Base-by-base conservation (phyloP, 2,329 filamentous ascomycete species). In the Coleophoma cylindrospora region DNA sequence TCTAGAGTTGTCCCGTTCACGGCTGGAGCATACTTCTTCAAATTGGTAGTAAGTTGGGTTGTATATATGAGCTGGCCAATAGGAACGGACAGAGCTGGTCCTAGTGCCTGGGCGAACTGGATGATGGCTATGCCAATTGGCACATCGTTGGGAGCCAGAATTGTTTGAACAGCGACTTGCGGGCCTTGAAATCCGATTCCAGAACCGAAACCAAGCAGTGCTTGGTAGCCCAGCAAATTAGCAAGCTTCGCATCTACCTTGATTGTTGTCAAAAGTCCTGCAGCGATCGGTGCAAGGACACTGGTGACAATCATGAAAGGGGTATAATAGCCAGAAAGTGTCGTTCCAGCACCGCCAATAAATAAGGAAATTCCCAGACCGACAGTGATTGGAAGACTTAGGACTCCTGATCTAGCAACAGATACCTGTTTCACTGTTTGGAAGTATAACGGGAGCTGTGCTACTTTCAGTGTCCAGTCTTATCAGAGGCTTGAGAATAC, bases 51-150 rank as follows among this genome's bases (percentile, higher is more conserved):
- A 22, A 88, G 70, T 0, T 75, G 78, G 59, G 86, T 86, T 53
- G 79, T 75, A 68, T 87, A 86, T 40, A 86, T 74, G 34, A 82
- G 79, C 61, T 88, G 80, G 0, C 78, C 77, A 10, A 84, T 77
- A 8, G 78, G 77, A 41, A 87, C 76, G 54, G 79, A 78, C 21
- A 87, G 66, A 4, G 84, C 80, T 6, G 82, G 83, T 32, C 83
- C 83, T 4, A 87, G 70, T 2, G 74, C 73, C 59, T 86, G 80
- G 67, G 79, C 80, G 66, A 87, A 84, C 45, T 75, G 70, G 4
- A 77, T 69, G 47, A 68, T 72, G 11, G 75, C 73, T 1, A 72
- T 75, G 32, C 68, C 76, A 4, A 76, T 67, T 1, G 76, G 72
- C 14, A 77, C 67, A 53, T 73, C 70, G 3, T 72, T 70, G 43